Evolutionary conservation across 495 filamentous ascomycete species (phyloP), one percentile per base, ranked within the genome.

Genomic region (Astrocystis sublimbata): DNA sequence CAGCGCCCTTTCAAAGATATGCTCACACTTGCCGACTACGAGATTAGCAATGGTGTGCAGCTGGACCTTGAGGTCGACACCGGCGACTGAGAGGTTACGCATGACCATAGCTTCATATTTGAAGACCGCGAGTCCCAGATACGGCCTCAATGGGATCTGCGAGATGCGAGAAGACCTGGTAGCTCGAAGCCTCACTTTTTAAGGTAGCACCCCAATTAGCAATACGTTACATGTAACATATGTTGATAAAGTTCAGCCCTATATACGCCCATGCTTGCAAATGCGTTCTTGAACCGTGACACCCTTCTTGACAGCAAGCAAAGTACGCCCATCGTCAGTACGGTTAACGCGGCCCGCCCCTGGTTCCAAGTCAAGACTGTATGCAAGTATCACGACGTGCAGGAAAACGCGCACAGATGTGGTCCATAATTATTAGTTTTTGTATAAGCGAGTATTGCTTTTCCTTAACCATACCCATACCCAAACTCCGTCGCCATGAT

Each of bases 1-100:
- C 90, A 96, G 78, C 73, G 92, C 62, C 92, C 92, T 19, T 96
- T 97, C 71, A 96, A 96, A 79, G 92, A 96, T 70, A 81, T 86
- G 54, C 81, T 97, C 53, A 93, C 87, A 45, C 74, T 96, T 65
- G 90, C 87, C 67, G 92, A 96, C 78, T 97, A 96, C 79, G 91
- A 90, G 40, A 84, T 97, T 66, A 89, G 87, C 72, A 92, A 90
- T 75, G 92, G 92, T 43, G 91, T 93, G 66, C 91, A 96, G 76
- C 74, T 97, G 71, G 92, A 97, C 77, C 77, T 97, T 78, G 89
- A 91, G 74, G 85, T 91, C 68, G 89, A 91, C 75, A 90, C 90
- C 31, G 88, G 89, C 40, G 88, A 91, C 72, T 91, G 74, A 86
- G 24, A 46, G 42, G 17, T 35, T 43, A 6, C 40, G 42, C 12